Evolutionary conservation across 306 rosid genomes (phyloP).

Genomic region (Lathyrus sativus): DNA sequence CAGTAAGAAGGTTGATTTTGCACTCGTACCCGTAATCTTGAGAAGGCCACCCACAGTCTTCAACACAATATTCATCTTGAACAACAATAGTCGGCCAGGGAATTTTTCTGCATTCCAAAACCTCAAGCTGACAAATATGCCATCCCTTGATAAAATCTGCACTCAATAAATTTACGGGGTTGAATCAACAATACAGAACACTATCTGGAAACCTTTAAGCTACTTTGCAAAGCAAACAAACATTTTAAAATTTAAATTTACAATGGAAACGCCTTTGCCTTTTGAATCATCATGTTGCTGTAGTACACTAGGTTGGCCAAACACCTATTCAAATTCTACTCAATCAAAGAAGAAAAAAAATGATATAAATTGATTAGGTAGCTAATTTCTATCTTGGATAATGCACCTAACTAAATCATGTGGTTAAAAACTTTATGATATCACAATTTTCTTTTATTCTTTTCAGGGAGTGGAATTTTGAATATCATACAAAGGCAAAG

Average conservation of each 20-base stretch:
- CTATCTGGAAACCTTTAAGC: constrained; percentile 1
- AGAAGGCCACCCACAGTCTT: constrained; percentile 80
- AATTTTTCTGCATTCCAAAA: constrained; percentile 77
- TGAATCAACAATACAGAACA: constrained; percentile 31
- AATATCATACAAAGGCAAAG: constrained; percentile 13
- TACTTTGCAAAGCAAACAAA: constrained; percentile 20
- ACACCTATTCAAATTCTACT: constrained; percentile 18
- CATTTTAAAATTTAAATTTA: constrained; percentile 24
- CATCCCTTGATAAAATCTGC: constrained; percentile 79
- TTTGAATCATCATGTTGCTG: constrained; percentile 24
- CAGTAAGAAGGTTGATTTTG: constrained; percentile 90
- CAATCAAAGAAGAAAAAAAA: constrained; percentile 15
- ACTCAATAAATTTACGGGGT: constrained; percentile 28
- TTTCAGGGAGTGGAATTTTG: constrained; percentile 30
- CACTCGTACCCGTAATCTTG: constrained; percentile 80
- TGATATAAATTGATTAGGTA: constrained; percentile 7
- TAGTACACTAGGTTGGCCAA: constrained; percentile 13
- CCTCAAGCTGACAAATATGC: constrained; percentile 82
- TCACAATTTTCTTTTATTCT: constrained; percentile 32
- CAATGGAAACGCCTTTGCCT: constrained; percentile 23
- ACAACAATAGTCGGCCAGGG: constrained; percentile 66
- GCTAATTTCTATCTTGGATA: constrained; percentile 6
- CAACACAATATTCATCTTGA: constrained; percentile 60
- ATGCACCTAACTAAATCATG: constrained; percentile 28
- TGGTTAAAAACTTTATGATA: constrained; percentile 16